phyloP scores from a whole-genome alignment of 345 rosid species.

The Populus simonii region DNA sequence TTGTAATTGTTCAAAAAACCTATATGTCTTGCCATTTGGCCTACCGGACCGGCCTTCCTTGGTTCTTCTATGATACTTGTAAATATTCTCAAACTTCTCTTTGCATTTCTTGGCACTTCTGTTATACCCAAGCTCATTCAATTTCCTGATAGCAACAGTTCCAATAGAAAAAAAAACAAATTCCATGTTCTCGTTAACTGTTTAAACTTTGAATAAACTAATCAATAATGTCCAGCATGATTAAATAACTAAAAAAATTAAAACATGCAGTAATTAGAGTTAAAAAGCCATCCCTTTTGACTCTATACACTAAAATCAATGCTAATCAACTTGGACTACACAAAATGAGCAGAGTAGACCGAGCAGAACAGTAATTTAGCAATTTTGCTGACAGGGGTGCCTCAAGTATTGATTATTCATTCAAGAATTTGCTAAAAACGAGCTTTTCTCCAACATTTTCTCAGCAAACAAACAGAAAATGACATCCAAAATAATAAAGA shows the following conservation, averaged over 20 bases:
- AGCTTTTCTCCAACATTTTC: not conserved
- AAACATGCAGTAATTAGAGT: not conserved
- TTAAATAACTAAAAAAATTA: not conserved
- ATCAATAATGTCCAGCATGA: constrained; percentile 13
- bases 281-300: not conserved
- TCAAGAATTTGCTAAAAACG: not conserved
- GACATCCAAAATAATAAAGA: not conserved
- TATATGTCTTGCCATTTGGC: constrained; percentile 26
- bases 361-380: not conserved
- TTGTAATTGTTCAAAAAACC: constrained; percentile 33
- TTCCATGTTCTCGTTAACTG: not conserved
- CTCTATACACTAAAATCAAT: not conserved
- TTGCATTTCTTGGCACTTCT: constrained; percentile 38
- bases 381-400: not conserved
- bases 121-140: constrained; percentile 24
- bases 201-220: constrained; percentile 7
- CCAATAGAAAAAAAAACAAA: not conserved
- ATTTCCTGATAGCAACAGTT: constrained; percentile 26
- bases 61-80: constrained; percentile 36
- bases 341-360: not conserved
- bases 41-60: constrained; percentile 26
- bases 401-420: not conserved
- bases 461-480: not conserved
- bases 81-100: constrained; percentile 33
- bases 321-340: not conserved